Percentiles rank a stretch among this genome's conserved stretches.
phyloP scores from a whole-genome alignment of 179 eudicot genomes.

The Actinidia chinensis region DNA sequence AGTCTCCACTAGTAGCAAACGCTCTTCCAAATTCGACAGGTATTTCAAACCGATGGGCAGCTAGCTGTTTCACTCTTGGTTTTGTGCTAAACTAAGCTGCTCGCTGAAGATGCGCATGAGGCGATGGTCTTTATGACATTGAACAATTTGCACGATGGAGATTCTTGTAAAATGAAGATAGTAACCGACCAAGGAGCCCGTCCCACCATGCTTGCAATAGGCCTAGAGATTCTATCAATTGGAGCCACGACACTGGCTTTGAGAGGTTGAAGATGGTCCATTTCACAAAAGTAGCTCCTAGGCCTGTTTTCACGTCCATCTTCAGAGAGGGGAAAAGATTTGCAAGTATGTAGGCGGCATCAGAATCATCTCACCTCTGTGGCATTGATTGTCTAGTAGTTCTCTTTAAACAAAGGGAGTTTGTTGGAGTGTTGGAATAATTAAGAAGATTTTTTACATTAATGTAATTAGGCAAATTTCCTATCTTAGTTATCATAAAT shows the following conservation, averaged over 20 bases:
- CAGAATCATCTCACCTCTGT: slow-evolving; percentile 46
- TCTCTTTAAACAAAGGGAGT: slow-evolving; percentile 37
- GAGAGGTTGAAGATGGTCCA: slow-evolving; percentile 50
- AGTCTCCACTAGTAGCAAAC: slow-evolving; percentile 39
- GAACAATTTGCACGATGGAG: slow-evolving; percentile 33
- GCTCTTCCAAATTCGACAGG: slow-evolving; percentile 46
- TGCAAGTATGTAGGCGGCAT: slow-evolving; percentile 56
- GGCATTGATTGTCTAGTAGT: slow-evolving; percentile 39
- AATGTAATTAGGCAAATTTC: too few species aligned
- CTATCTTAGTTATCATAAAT: too few species aligned
- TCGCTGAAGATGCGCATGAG: slow-evolving; percentile 51
- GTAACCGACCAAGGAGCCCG: slow-evolving; percentile 62
- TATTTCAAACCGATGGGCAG: slow-evolving; percentile 47
- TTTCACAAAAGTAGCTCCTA: slow-evolving; percentile 47
- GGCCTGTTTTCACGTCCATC: slow-evolving; percentile 47
- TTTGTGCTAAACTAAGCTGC: slow-evolving; percentile 37
- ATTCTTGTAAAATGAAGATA: slow-evolving; percentile 53
- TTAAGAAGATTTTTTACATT: too few species aligned
- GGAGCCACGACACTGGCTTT: slow-evolving; percentile 28
- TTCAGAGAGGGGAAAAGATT: slow-evolving; percentile 51
- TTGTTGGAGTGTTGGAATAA: too few species aligned
- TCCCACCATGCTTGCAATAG: slow-evolving; percentile 43
- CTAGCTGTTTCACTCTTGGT: slow-evolving; percentile 52
- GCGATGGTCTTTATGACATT: slow-evolving; percentile 46
- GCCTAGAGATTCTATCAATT: slow-evolving; percentile 33